phyloP scores from a whole-genome alignment of 2,329 filamentous ascomycete species.

The Hypoxylon sp. region DNA sequence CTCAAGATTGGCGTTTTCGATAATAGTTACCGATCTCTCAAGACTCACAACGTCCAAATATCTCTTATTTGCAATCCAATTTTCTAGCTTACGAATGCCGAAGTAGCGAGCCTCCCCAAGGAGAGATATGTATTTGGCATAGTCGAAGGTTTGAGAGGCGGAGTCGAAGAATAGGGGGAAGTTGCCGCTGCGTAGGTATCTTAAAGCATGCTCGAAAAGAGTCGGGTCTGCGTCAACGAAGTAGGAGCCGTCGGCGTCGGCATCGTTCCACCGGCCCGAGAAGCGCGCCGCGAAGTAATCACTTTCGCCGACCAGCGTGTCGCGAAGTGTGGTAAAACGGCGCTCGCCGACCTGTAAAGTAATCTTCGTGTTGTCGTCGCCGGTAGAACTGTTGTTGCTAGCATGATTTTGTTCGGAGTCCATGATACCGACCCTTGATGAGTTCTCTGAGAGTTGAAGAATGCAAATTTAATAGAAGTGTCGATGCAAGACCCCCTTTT shows the following conservation, averaged over 20 bases:
- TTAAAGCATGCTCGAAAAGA: constrained; percentile 56
- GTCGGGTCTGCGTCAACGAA: constrained; percentile 58
- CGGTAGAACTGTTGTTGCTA: neutral
- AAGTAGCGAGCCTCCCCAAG: constrained; percentile 56
- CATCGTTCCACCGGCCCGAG: constrained; percentile 45
- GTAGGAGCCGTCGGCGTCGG: constrained; percentile 52
- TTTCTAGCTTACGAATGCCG: constrained; percentile 49
- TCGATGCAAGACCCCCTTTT: neutral
- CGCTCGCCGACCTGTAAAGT: constrained; percentile 44
- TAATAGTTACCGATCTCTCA: neutral
- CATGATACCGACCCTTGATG: neutral
- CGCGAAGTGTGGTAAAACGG: constrained; percentile 41
- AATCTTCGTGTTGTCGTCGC: neutral
- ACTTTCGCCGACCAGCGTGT: constrained; percentile 46
- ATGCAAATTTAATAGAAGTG: neutral
- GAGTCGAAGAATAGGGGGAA: constrained; percentile 56
- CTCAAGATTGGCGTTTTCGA: neutral
- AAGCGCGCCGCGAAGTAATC: constrained; percentile 48
- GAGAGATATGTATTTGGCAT: constrained; percentile 53
- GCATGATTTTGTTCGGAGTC: neutral
- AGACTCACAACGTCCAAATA: constrained; percentile 49
- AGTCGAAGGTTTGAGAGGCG: constrained; percentile 51
- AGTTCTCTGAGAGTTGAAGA: neutral
- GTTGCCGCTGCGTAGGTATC: constrained; percentile 53
- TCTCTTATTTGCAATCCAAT: constrained; percentile 52